These are phyloP conservation scores for Cotoneaster glaucophyllus DNA, from an alignment of 306 rosid species.

Conservation along the genomic window DNA sequence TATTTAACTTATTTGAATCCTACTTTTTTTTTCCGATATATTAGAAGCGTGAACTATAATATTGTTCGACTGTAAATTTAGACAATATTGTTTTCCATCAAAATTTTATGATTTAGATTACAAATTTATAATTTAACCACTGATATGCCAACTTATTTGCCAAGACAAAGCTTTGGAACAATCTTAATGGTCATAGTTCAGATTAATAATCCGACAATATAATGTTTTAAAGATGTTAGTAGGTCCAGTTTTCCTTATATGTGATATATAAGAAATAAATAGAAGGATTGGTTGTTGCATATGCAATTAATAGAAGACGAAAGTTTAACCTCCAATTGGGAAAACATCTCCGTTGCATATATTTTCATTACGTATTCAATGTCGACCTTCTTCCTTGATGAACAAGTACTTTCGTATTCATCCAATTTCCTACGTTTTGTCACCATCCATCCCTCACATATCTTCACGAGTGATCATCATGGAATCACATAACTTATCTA, in stretches of 20 bases:
- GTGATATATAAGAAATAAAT: background rate
- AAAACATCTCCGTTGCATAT: background rate
- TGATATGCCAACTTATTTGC: too few species aligned
- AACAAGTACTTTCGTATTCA: background rate
- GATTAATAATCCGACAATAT: background rate
- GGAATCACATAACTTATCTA: background rate
- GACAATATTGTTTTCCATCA: background rate
- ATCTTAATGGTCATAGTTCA: background rate
- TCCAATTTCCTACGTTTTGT: background rate
- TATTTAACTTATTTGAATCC: too few species aligned
- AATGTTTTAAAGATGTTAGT: background rate
- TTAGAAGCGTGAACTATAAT: background rate
- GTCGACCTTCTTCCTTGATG: background rate
- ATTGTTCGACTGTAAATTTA: background rate
- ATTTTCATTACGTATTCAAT: background rate
- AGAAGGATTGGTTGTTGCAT: background rate
- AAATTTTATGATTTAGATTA: background rate
- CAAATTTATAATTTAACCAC: too few species aligned
- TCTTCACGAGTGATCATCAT: background rate
- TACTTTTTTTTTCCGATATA: background rate
- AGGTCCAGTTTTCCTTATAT: background rate
- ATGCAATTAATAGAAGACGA: background rate
- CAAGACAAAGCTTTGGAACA: too few species aligned
- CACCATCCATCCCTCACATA: background rate
- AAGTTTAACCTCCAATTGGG: background rate